These are phyloP conservation scores for Fallopia convolvulus DNA, from an alignment of 148 eudicot species.

Conservation along the genomic window DNA sequence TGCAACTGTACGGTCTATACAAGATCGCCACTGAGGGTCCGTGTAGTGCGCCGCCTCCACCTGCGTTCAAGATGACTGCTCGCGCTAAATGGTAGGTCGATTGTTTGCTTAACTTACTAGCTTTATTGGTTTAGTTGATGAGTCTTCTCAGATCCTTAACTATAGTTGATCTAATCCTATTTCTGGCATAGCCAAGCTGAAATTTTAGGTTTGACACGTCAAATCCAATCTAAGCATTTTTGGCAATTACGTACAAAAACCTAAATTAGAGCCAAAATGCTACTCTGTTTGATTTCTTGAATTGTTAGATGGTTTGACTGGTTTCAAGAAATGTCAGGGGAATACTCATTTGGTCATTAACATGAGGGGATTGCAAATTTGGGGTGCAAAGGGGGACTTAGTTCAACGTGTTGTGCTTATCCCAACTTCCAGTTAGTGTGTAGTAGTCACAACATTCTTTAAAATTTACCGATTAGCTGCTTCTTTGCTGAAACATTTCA, in stretches of 20 bases:
- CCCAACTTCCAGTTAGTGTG: background rate
- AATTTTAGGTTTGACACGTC: background rate
- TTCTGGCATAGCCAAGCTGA: background rate
- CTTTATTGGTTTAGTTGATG: background rate
- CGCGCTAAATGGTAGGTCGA: conserved; percentile 78
- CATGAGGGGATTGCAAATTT: background rate
- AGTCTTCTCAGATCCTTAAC: background rate
- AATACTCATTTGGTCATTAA: background rate
- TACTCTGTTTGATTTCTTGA: background rate
- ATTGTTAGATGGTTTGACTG: background rate
- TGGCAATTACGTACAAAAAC: background rate
- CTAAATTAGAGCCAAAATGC: background rate
- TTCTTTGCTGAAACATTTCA: background rate
- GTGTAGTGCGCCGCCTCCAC: conserved; percentile 66
- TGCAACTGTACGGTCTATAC: conserved; percentile 78
- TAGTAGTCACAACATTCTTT: background rate
- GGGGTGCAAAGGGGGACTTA: background rate
- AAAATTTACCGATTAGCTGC: background rate
- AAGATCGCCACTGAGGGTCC: conserved; percentile 98
- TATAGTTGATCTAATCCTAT: background rate
- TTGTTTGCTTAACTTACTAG: background rate
- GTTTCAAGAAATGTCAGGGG: background rate
- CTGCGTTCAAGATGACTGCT: conserved; percentile 82
- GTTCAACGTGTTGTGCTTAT: background rate
- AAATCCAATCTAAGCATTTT: background rate